phyloP scores from a whole-genome alignment of 2,329 filamentous ascomycete species.

The Uncinocarpus reesii region DNA sequence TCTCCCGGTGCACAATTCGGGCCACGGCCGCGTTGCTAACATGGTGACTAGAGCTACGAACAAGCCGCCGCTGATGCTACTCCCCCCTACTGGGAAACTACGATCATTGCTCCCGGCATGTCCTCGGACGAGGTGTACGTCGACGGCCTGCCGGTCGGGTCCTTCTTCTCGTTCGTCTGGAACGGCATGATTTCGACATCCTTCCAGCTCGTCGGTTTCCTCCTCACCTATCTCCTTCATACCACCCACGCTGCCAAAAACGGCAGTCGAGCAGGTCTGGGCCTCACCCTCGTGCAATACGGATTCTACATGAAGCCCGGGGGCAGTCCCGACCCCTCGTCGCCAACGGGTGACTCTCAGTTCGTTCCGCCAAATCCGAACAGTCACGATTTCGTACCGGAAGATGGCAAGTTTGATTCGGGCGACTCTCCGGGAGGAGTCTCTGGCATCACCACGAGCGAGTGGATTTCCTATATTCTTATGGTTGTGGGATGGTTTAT shows the following conservation, averaged over 20 bases:
- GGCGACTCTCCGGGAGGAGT: constrained; percentile 23
- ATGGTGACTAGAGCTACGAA: constrained; percentile 69
- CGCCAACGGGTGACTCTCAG: constrained; percentile 41
- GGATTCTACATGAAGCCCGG: constrained; percentile 82
- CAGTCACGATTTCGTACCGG: constrained; percentile 74
- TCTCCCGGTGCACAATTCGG: not conserved
- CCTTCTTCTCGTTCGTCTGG: constrained; percentile 68
- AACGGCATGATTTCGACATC: constrained; percentile 93
- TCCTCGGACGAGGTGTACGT: constrained; percentile 94
- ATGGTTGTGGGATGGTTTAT: constrained; percentile 99
- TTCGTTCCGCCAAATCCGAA: constrained; percentile 71
- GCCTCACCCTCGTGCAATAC: constrained; percentile 90
- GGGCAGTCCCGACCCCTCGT: constrained; percentile 35
- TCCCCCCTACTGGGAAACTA: constrained; percentile 98
- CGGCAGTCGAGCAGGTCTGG: constrained; percentile 84
- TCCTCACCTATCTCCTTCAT: constrained; percentile 94
- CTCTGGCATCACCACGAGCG: constrained; percentile 57
- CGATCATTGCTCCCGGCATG: constrained; percentile 84
- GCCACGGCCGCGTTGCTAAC: not conserved
- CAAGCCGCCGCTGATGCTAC: constrained; percentile 94
- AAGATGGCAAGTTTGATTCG: constrained; percentile 28
- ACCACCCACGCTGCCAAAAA: constrained; percentile 98
- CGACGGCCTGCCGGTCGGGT: constrained; percentile 83
- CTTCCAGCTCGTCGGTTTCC: constrained; percentile 92
- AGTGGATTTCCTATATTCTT: constrained; percentile 82